Evolutionary conservation across 2,329 filamentous ascomycete species (phyloP), one percentile per base, ranked within the genome.

Genomic region (Monascus ruber): DNA sequence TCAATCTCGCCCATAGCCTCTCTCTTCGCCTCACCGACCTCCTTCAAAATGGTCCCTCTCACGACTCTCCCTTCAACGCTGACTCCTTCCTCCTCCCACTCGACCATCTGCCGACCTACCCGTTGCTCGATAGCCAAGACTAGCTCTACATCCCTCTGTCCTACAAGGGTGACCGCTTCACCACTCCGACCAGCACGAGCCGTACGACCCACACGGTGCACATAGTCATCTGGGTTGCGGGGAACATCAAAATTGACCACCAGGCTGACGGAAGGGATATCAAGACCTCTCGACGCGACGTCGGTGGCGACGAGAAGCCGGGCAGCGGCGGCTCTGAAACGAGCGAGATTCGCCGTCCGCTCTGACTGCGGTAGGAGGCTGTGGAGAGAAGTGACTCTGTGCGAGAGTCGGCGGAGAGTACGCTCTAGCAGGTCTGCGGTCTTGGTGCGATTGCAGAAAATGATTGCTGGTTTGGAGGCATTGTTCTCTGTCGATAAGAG

Each of bases 181-280:
- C 91, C 91, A 38, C 72, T 73, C 34, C 87, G 76, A 0, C 91
- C 91, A 0, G 91, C 91, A 74, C 91, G 81, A 3, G 91, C 91
- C 8, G 91, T 98, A 64, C 91, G 82, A 60, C 91, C 91, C 37
- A 95, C 89, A 8, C 91, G 79, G 67, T 98, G 91, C 48, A 98
- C 91, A 61, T 98, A 98, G 63, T 95, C 89, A 59, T 95, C 88
- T 3, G 89, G 86, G 56, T 95, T 86, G n/a, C 89, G 79, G 0
- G 91, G 91, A 1, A 98, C 78, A 58, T 98, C 91, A 63, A 88
- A 98, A 64, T 98, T 96, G 56, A 98, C 69, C 2, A 98, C 91
- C 10, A 96, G 65, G 39, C 76, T 81, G 5, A 96, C 89, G 49
- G 87, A 84, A 1, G 89, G 89, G 45, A 98, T 95, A 66, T 98